Evolutionary conservation across 208 protist genomes (phyloP).

Genomic region (Acanthamoeba lugdunensis): DNA sequence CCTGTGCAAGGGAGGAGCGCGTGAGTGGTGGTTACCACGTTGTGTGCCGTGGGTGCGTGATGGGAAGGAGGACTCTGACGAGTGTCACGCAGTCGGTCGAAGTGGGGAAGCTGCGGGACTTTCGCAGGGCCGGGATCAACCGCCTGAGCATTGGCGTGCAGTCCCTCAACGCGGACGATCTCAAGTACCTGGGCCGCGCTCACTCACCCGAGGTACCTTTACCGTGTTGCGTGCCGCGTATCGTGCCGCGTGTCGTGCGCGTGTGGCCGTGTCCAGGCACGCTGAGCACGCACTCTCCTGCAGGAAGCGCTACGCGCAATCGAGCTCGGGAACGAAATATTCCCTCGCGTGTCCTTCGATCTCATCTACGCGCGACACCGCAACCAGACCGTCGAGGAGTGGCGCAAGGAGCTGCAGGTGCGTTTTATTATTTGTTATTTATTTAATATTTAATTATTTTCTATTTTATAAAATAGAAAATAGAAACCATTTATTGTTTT

Average conservation of each 20-base stretch:
- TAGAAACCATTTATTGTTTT: background rate
- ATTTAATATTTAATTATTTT: background rate
- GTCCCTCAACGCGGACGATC: constrained; percentile 41
- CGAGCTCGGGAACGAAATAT: constrained; percentile 24
- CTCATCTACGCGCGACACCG: constrained; percentile 77
- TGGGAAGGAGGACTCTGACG: background rate
- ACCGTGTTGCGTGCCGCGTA: background rate
- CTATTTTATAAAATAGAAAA: background rate
- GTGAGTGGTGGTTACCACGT: no score
- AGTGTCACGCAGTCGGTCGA: constrained; percentile 12
- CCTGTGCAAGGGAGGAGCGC: no score
- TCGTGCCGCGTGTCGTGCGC: no score
- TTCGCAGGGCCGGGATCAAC: constrained; percentile 73
- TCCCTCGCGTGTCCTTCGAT: constrained; percentile 75
- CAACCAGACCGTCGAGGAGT: constrained; percentile 66
- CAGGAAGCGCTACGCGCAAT: constrained; percentile 64
- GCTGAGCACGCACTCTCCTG: background rate
- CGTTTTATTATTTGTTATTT: background rate
- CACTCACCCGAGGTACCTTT: constrained; percentile 17
- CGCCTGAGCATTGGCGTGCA: constrained; percentile 76
- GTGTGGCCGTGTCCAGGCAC: no score
- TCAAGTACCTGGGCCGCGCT: constrained; percentile 58
- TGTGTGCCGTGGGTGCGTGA: background rate
- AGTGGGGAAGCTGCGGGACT: constrained; percentile 39
- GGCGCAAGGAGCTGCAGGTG: constrained; percentile 71